Base-by-base conservation (phyloP, 306 rosid genomes). In the Rubus parviflorus region DNA sequence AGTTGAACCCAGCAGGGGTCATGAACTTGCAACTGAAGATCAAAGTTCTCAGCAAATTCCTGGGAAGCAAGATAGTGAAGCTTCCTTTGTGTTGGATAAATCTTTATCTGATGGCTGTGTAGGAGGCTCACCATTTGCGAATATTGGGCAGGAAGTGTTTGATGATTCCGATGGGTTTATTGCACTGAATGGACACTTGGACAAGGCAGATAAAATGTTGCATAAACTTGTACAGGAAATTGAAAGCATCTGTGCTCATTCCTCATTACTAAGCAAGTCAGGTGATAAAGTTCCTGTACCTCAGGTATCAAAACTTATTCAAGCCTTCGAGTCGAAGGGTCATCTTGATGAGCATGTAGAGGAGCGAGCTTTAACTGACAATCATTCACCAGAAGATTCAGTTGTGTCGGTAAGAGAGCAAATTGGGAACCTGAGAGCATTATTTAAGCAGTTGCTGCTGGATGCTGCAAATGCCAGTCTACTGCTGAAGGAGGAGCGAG, bases 231-330 rank as follows among this genome's bases (percentile, higher is more conserved):
- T 89, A 73, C 87, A 77, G 81, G 87, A 89, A 83, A 76, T 85
- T 84, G 86, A 80, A 79, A 81, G 42, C 83, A 73, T 87, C 79
- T 86, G 74, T 63, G 74, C 80, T 82, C 85, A 72, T 71, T 86
- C 90, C 68, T 69, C 75, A 52, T 84, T 86, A 43, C 79, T 75
- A 80, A 72, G 81, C 75, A 73, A 83, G 77, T 68, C 89, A 48
- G 83, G 80, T 46, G 87, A 84, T 67, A 86, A 87, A 72, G 66
- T 77, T 79, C 66, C 89, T 56, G 77, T 89, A 13, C 88, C 94
- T 48, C 89, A 57, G 43, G 90, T 89, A 53, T 92, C 96, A 37
- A 96, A 90, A 76, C 84, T 96, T 85, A 96, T 96, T 81, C 93
- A 85, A 83, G 96, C 99, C 68, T 96, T 91, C 52, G 98, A 96